Percentiles rank a stretch among this genome's conserved stretches.
phyloP scores from a whole-genome alignment of 345 rosid genomes.

The Euphorbia tirucalli region DNA sequence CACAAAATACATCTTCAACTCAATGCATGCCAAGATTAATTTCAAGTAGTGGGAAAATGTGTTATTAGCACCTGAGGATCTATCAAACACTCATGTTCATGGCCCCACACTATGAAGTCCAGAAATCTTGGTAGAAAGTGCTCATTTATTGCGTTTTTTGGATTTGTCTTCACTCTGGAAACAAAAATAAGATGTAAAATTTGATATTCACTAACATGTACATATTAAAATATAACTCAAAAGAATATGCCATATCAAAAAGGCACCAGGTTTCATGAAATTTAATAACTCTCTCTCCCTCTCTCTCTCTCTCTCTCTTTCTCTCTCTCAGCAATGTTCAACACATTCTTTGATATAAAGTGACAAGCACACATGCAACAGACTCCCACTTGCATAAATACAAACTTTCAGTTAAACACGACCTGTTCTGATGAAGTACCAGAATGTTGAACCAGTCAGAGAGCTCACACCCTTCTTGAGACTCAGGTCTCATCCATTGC shows the following conservation, averaged over 20 bases:
- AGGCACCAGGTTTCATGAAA: conserved; percentile 1
- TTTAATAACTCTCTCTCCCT: background rate
- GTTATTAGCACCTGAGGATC: conserved; percentile 75
- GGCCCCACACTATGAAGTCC: conserved; percentile 97
- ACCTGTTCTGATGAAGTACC: conserved; percentile 99
- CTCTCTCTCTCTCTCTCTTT: background rate
- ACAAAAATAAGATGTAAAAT: conserved; percentile 12
- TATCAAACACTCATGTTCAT: conserved; percentile 93
- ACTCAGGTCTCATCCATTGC: conserved; percentile 99
- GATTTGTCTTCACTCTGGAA: conserved; percentile 88
- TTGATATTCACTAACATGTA: background rate
- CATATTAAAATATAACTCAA: background rate
- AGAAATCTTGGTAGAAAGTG: conserved; percentile 94
- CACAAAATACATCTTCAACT: conserved; percentile 36
- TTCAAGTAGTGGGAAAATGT: background rate
- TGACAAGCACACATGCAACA: background rate
- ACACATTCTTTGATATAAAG: background rate
- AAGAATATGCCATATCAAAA: background rate
- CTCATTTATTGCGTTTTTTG: conserved; percentile 96
- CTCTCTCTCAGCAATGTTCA: background rate
- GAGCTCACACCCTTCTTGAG: conserved; percentile 73
- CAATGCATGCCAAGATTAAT: conserved; percentile 7
- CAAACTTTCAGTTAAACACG: conserved; percentile 15
- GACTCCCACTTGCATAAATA: background rate
- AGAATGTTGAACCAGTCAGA: conserved; percentile 98